Evolutionary conservation across 257 asterid species (phyloP), one percentile per base, ranked within the genome.

Genomic region (Handroanthus guayacan): DNA sequence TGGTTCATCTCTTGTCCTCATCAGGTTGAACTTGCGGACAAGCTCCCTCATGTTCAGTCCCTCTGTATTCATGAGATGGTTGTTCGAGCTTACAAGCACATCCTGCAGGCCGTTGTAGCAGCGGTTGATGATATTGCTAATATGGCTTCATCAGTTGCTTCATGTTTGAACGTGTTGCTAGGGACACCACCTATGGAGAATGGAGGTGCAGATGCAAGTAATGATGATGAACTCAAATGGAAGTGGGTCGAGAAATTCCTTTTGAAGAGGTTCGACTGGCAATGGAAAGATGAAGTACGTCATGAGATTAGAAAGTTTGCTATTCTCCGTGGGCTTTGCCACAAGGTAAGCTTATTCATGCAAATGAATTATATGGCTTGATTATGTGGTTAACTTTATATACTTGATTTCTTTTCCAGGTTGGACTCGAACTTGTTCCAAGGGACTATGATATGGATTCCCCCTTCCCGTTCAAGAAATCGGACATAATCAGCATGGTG

Each of bases 61-160:
- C 93, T 91, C 73, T 91, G 97, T 78, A 81, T 87, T 63, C 97
- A 91, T 50, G 97, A 91, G 84, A 91, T 91, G 97, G 84, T 91
- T 81, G 91, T 89, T 86, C 91, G 97, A 79, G 95, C 97, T 68
- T 91, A 82, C 79, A 89, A 91, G 74, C 97, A 89, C 79, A 86
- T 91, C 69, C 69, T 91, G 83, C 91, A 85, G 73, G 95, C 95
- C 44, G 91, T 87, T 70, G 65, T 91, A 69, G 89, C 95, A 6
- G 88, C 89, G 20, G 95, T 85, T 25, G 85, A 80, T 78, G 87
- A 87, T 74, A 72, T 78, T 47, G 79, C 79, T 67, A 87, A 89
- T 68, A 82, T 89, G 91, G 93, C 97, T 61, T 80, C 83, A 38
- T 71, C 86, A 52, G 65, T 91, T 44, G 92, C 95, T 62, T 82